These are phyloP conservation scores for Colletotrichum musae DNA, from an alignment of 2,329 filamentous ascomycete genomes.

Conservation along the genomic window DNA sequence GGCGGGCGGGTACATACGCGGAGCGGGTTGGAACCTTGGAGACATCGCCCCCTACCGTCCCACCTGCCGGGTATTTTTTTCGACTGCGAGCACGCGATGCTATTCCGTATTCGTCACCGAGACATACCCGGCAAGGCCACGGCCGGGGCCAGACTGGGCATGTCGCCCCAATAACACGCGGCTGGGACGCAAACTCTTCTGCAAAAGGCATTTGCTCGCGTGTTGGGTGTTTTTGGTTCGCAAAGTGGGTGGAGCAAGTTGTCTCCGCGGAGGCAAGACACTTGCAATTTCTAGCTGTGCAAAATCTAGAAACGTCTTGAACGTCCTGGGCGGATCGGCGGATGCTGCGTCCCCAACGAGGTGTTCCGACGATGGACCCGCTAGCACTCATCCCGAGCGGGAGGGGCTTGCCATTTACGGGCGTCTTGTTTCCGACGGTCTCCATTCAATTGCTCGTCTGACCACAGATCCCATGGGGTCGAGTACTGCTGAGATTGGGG, in stretches of 20 bases:
- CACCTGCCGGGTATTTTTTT: constrained; percentile 15
- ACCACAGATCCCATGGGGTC: not conserved
- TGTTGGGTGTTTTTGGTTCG: constrained; percentile 3
- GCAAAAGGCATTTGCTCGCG: constrained; percentile 20
- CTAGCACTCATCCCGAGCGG: constrained; percentile 3
- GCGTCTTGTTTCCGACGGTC: constrained; percentile 8
- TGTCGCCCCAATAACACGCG: not conserved
- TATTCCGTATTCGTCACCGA: constrained; percentile 31
- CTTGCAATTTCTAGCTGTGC: not conserved
- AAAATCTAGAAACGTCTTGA: not conserved
- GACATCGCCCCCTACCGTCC: constrained; percentile 20
- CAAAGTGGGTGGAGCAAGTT: constrained; percentile 1
- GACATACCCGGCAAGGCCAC: not conserved
- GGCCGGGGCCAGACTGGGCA: not conserved
- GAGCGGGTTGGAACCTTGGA: constrained; percentile 18
- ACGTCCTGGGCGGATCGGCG: constrained; percentile 12
- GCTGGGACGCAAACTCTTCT: not conserved
- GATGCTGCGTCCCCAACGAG: not conserved
- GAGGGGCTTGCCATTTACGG: not conserved
- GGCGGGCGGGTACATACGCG: constrained; percentile 2
- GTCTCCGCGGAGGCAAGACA: constrained; percentile 3
- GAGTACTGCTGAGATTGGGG: constrained; percentile 2
- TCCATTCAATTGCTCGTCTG: not conserved
- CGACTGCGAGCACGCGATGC: constrained; percentile 24
- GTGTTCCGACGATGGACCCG: constrained; percentile 19